These are phyloP conservation scores for Naumovozyma baii DNA, from an alignment of 805 yeast genomes.

Conservation along the genomic window DNA sequence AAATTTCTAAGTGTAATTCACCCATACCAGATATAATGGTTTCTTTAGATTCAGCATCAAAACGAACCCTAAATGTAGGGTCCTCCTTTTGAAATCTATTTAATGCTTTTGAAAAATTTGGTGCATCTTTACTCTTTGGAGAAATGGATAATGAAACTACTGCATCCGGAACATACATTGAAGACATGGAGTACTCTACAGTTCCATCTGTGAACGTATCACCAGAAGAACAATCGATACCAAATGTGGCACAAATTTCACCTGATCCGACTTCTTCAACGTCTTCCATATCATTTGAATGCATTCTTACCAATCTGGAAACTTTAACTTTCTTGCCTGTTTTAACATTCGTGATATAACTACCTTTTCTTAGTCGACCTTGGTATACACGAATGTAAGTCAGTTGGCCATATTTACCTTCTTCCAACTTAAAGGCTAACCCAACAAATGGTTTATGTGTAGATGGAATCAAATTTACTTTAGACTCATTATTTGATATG, in stretches of 20 bases:
- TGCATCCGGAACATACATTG: conserved; percentile 98
- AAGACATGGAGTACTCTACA: conserved; percentile 78
- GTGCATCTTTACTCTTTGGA: conserved; percentile 79
- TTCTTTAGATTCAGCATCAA: conserved; percentile 87
- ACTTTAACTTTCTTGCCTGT: conserved; percentile 90
- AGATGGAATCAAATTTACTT: conserved; percentile 68
- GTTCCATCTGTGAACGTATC: conserved; percentile 90
- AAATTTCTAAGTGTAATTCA: conserved; percentile 91
- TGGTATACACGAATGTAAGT: conserved; percentile 96
- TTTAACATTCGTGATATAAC: conserved; percentile 78
- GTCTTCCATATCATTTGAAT: conserved; percentile 98
- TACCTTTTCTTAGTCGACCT: conserved; percentile 87
- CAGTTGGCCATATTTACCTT: conserved; percentile 95
- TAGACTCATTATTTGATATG: conserved; percentile 49
- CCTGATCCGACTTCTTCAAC: conserved; percentile 93
- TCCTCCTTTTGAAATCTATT: conserved; percentile 97
- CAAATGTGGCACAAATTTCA: conserved; percentile 98
- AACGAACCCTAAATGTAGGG: conserved; percentile 92
- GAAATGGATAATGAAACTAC: conserved; percentile 87
- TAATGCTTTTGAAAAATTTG: conserved; percentile 92
- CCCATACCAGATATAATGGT: conserved; percentile 93
- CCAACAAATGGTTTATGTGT: conserved; percentile 79
- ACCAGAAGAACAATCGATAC: conserved; percentile 98
- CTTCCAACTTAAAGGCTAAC: conserved; percentile 97
- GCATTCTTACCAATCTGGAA: conserved; percentile 94